A percentile compares a stretch with the other conserved stretches of the same genome.
phyloP scores from a whole-genome alignment of 352 stramenopile genomes.

The Globisporangium solare region DNA sequence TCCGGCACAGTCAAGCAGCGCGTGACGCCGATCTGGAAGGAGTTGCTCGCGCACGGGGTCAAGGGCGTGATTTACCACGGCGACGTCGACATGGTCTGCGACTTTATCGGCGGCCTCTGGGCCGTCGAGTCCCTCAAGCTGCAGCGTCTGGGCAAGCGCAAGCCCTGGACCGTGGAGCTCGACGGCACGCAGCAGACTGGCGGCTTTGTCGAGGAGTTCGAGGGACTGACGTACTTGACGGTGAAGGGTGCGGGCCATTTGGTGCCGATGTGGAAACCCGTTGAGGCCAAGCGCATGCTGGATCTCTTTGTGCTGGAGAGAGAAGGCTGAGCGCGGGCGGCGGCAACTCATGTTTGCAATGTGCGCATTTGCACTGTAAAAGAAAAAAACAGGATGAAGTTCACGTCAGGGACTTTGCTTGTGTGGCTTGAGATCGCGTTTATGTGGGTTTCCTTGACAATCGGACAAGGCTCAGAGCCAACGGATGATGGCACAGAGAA shows the following conservation, averaged over 20 bases:
- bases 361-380: too few relatives aligned
- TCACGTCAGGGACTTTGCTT: too few relatives aligned
- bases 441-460: too few relatives aligned
- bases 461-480: too few relatives aligned
- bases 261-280: conserved; percentile 79
- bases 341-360: too few relatives aligned
- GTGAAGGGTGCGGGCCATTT: conserved; percentile 90
- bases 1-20: conserved; percentile 31
- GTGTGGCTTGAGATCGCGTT: too few relatives aligned
- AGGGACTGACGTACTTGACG: conserved; percentile 83
- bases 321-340: conserved; percentile 3
- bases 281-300: conserved; percentile 66
- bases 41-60: conserved; percentile 39
- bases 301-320: conserved; percentile 59
- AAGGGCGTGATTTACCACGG: conserved; percentile 69
- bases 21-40: conserved; percentile 57
- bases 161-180: conserved; percentile 32
- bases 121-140: conserved; percentile 63
- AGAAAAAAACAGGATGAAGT: too few relatives aligned
- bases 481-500: too few relatives aligned
- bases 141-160: conserved; percentile 28
- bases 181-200: conserved; percentile 60
- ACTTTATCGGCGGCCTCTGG: conserved; percentile 65
- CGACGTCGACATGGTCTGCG: conserved; percentile 65
- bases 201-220: conserved; percentile 80